Conservation (phyloP, 495 filamentous ascomycete genomes). For the Hyaloscypha bicolor region DNA sequence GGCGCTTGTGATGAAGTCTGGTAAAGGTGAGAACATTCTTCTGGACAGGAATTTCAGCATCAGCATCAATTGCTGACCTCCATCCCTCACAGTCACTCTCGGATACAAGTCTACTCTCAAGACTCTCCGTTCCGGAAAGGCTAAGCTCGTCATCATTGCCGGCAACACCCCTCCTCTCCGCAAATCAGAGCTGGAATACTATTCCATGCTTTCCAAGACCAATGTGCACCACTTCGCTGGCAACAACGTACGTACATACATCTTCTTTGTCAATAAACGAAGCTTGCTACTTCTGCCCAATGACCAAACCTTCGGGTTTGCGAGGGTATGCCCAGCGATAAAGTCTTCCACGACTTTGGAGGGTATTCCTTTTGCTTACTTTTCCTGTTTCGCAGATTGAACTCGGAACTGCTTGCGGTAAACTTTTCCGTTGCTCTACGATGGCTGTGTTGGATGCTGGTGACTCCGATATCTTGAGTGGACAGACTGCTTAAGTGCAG, state of each 20-base stretch:
- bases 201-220: slow-evolving; percentile 91
- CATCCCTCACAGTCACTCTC: slow-evolving; percentile 61
- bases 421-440: slow-evolving; percentile 86
- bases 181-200: slow-evolving; percentile 91
- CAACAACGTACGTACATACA: slow-evolving; percentile 80
- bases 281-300: slow-evolving; percentile 27
- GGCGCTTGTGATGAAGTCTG: slow-evolving; percentile 94
- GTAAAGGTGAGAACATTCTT: slow-evolving; percentile 65
- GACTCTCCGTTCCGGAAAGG: slow-evolving; percentile 84
- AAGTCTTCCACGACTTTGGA: slow-evolving; percentile 80
- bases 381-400: slow-evolving; percentile 74
- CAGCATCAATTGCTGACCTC: slow-evolving; percentile 14
- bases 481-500: slow-evolving; percentile 57
- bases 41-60: slow-evolving; percentile 10
- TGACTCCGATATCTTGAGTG: slow-evolving; percentile 94
- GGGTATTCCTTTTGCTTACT: slow-evolving; percentile 60
- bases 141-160: slow-evolving; percentile 78
- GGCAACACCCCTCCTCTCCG: slow-evolving; percentile 95
- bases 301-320: slow-evolving; percentile 25
- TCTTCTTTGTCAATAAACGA: slow-evolving; percentile 17
- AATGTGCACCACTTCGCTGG: slow-evolving; percentile 95
- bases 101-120: slow-evolving; percentile 98
- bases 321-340: slow-evolving; percentile 70
- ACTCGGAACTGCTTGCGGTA: slow-evolving; percentile 91
- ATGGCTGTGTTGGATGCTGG: slow-evolving; percentile 96